Conservation (phyloP, 2,329 filamentous ascomycete genomes). For the Fusarium guadeloupense region DNA sequence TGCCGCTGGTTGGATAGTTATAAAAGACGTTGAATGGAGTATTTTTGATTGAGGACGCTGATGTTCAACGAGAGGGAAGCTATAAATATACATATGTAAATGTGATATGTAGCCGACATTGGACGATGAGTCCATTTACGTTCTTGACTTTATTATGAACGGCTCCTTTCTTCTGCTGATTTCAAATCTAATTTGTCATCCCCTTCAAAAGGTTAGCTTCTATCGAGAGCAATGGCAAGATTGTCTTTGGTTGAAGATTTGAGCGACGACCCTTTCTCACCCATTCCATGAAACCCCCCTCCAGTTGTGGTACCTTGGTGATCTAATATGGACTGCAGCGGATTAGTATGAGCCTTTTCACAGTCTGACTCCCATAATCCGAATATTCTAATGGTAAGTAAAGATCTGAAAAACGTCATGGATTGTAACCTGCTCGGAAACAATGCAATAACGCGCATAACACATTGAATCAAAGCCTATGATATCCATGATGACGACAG, state of each 20-base stretch:
- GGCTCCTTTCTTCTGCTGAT: not conserved
- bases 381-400: no score
- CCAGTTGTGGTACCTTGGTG: no score
- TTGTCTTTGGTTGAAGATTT: not conserved
- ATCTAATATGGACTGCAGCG: no score
- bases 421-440: no score
- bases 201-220: not conserved
- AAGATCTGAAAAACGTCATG: no score
- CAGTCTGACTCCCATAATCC: no score
- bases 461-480: no score
- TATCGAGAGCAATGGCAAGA: not conserved
- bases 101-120: not conserved
- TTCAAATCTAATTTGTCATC: not conserved
- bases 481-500: no score
- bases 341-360: no score
- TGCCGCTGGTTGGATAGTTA: not conserved
- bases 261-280: not conserved
- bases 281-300: not conserved
- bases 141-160: not conserved
- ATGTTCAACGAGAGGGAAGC: not conserved
- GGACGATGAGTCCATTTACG: not conserved
- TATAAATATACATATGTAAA: not conserved
- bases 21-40: not conserved
- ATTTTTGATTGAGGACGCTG: not conserved
- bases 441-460: no score